These are phyloP conservation scores for Thalassiosira livingstoniorum DNA, from an alignment of 352 stramenopile genomes.

Conservation along the genomic window DNA sequence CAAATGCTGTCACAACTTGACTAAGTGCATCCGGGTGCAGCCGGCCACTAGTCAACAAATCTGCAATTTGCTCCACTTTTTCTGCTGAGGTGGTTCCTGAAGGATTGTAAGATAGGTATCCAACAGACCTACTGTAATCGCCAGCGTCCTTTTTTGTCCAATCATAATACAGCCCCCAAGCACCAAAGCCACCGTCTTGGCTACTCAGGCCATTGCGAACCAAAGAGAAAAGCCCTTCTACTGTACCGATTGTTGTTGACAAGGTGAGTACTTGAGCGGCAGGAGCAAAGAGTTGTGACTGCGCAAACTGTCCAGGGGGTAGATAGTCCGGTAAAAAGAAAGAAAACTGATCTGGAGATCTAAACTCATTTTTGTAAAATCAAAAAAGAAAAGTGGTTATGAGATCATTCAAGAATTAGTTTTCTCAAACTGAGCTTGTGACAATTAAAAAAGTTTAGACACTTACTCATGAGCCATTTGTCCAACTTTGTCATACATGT, in stretches of 20 bases:
- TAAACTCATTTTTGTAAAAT: too few relatives aligned
- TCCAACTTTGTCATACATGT: slow-evolving; percentile 60
- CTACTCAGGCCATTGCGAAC: slow-evolving; percentile 34
- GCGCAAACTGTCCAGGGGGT: slow-evolving; percentile 41
- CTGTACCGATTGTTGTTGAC: slow-evolving; percentile 51
- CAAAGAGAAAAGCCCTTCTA: slow-evolving; percentile 66
- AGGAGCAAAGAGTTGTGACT: slow-evolving; percentile 50
- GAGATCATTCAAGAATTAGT: too few relatives aligned
- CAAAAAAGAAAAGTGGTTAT: too few relatives aligned
- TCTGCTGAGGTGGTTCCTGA: slow-evolving; percentile 14
- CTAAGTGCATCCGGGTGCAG: slow-evolving; percentile 55
- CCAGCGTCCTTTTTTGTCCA: slow-evolving; percentile 1
- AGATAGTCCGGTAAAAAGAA: slow-evolving; percentile 76
- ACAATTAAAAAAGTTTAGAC: too few relatives aligned
- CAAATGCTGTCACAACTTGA: slow-evolving; percentile 28
- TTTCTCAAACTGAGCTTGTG: too few relatives aligned
- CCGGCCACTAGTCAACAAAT: slow-evolving; percentile 77
- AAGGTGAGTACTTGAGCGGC: slow-evolving; percentile 63
- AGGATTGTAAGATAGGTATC: slow-evolving; percentile 33
- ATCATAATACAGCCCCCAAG: slow-evolving; percentile 4
- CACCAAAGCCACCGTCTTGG: slow-evolving; percentile 53
- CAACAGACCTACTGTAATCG: slow-evolving; percentile 38
- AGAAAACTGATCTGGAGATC: slow-evolving; percentile 74
- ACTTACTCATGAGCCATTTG: slow-evolving; percentile 57
- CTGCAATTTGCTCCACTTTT: slow-evolving; percentile 73